These are phyloP conservation scores for Bipolaris oryzae DNA, from an alignment of 2,329 filamentous ascomycete species.

Conservation along the genomic window DNA sequence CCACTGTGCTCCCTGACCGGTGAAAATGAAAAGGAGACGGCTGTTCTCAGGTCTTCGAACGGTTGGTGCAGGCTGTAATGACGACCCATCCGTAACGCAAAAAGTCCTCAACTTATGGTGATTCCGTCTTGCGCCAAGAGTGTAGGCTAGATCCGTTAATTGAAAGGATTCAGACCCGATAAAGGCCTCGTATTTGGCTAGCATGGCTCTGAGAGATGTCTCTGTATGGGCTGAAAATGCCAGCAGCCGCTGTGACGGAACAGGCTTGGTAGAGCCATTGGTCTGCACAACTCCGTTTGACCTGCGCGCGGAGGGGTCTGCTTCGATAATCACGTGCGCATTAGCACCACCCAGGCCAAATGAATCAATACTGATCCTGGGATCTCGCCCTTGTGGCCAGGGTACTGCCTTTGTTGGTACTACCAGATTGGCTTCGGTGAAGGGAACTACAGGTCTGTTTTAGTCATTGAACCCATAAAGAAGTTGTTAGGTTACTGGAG, in stretches of 20 bases:
- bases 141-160: too few species aligned
- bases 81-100: too few species aligned
- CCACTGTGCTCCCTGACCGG: conserved; percentile 55
- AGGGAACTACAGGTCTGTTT: conserved; percentile 20
- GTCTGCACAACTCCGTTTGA: too few species aligned
- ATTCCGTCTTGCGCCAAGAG: too few species aligned
- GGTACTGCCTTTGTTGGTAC: conserved; percentile 57
- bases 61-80: conserved; percentile 14
- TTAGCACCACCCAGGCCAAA: conserved; percentile 38
- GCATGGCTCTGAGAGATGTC: too few species aligned
- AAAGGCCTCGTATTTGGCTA: too few species aligned
- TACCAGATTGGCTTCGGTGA: conserved; percentile 44
- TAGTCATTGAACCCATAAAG: too few species aligned
- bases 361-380: conserved; percentile 25
- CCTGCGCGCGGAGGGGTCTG: conserved; percentile 8
- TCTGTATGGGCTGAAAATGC: background rate
- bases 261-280: conserved; percentile 5
- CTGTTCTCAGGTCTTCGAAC: background rate
- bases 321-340: conserved; percentile 30
- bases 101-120: too few species aligned
- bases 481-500: too few species aligned
- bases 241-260: background rate
- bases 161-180: too few species aligned
- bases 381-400: conserved; percentile 2
- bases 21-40: conserved; percentile 34